These are phyloP conservation scores for Aureobasidium sp. DNA, from an alignment of 2,329 filamentous ascomycete species.

Conservation along the genomic window DNA sequence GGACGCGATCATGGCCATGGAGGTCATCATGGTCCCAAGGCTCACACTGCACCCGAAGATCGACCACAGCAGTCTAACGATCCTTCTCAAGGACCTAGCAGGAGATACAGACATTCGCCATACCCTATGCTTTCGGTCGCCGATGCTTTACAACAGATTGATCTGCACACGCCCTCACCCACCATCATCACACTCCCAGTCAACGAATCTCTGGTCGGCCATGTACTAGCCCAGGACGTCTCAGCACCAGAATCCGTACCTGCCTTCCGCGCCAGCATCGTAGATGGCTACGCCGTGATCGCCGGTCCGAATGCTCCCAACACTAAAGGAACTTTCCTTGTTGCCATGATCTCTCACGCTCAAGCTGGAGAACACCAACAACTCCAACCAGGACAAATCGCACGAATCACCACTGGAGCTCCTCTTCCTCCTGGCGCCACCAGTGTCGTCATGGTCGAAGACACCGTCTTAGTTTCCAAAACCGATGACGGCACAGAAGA, in stretches of 20 bases:
- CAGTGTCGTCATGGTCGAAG: constrained; percentile 94
- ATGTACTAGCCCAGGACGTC: constrained; percentile 77
- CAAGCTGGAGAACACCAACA: constrained; percentile 60
- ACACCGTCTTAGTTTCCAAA: constrained; percentile 68
- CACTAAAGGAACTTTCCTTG: constrained; percentile 75
- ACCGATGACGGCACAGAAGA: constrained; percentile 81
- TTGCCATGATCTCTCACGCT: constrained; percentile 80
- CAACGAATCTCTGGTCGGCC: constrained; percentile 60
- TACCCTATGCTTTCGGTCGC: constrained; percentile 87
- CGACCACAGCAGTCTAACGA: constrained; percentile 52
- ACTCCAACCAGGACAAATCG: constrained; percentile 67
- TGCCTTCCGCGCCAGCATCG: constrained; percentile 90
- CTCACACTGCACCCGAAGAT: constrained; percentile 63
- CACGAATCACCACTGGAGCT: constrained; percentile 89
- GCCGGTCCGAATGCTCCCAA: constrained; percentile 49
- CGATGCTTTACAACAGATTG: constrained; percentile 68
- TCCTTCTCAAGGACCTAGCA: constrained; percentile 52
- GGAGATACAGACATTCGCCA: constrained; percentile 75
- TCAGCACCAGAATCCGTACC: constrained; percentile 76
- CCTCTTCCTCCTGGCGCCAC: constrained; percentile 83
- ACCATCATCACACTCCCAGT: constrained; percentile 54
- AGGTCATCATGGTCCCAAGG: constrained; percentile 44
- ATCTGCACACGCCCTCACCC: constrained; percentile 63
- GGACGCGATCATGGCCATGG: constrained; percentile 37
- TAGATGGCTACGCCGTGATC: constrained; percentile 89